Evolutionary conservation across 1,284 basidiomycete species (phyloP), one percentile per base, ranked within the genome.

Genomic region (Cutaneotrichosporon daszewskae): DNA sequence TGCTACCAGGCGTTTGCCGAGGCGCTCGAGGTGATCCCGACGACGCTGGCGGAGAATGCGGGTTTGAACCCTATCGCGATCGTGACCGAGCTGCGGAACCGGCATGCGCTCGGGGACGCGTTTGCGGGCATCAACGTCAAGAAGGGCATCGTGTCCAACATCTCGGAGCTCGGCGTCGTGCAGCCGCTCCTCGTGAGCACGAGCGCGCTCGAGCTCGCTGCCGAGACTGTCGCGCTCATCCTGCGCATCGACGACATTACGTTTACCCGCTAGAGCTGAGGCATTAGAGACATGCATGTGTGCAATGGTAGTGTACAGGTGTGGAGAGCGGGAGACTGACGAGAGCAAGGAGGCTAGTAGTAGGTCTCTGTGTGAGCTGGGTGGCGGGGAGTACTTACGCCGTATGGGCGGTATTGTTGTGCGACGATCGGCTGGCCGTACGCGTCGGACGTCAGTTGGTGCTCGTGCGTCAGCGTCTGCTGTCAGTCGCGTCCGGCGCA

Each of bases 1-100:
- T 97, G 95, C 72, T 96, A 94, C 83, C 87, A 95, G 66, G 92
- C 92, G 4, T 99, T 91, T 61, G 91, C 95, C 27, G 95, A 98
- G 66, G 91, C 95, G 5, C 79, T 99, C 45, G 95, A 98, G 72
- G 85, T 98, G 50, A 97, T 99, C 57, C 95, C 95, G 3, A 96
- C 87, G 3, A 99, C 95, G 0, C 78, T 99, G 9, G 95, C 95
- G 10, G 95, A 99, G 74, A 98, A 99, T 66, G 95, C 95, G 9
- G 95, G 95, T 37, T 75, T 99, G 53, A 96, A 98, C 74, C 91
- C 95, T 6, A 97, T 99, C 55, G 84, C 89, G 13, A 98, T 98
- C 61, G 92, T 99, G 41, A 99, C 95, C 24, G 95, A 99, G 69
- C 76, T 99, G 47, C 81, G 95, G 55, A 99, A 98, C 75, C 79